These are phyloP conservation scores for Rhodotorula toruloides DNA, from an alignment of 768 basidiomycete species.

Conservation along the genomic window DNA sequence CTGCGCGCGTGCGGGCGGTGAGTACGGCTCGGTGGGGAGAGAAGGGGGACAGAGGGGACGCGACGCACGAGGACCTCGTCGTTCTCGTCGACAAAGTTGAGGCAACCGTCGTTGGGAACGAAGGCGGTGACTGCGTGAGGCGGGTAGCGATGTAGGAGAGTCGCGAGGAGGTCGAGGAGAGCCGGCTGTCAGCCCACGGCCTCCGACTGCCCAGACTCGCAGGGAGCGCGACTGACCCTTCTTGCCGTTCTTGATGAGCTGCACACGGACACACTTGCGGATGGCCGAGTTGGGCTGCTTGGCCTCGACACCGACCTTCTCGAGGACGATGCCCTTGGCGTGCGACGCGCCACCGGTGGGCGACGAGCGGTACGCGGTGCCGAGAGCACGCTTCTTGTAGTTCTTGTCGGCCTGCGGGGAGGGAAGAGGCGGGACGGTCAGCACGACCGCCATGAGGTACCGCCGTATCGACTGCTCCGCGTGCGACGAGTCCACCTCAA, in stretches of 20 bases:
- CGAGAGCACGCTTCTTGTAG: conserved; percentile 99
- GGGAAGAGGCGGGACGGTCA: conserved; percentile 5
- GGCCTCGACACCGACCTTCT: conserved; percentile 99
- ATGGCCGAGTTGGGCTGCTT: conserved; percentile 99
- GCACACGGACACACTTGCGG: conserved; percentile 99
- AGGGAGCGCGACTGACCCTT: conserved; percentile 52
- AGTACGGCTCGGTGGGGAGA: neutral
- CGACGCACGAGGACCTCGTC: conserved; percentile 52
- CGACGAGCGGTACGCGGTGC: conserved; percentile 99
- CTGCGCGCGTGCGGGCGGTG: conserved; percentile 47
- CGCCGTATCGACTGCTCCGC: too few species aligned
- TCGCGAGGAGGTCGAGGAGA: too few species aligned
- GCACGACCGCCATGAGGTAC: neutral
- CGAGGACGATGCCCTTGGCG: conserved; percentile 98
- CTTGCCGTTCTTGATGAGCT: conserved; percentile 99
- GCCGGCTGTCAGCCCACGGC: neutral
- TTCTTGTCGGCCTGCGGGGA: conserved; percentile 81
- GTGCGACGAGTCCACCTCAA: too few species aligned
- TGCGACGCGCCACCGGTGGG: conserved; percentile 99
- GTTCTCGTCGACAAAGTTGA: conserved; percentile 91
- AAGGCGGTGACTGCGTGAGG: conserved; percentile 74
- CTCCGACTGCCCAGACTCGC: neutral
- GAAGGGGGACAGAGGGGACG: neutral
- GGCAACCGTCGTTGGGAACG: conserved; percentile 90
- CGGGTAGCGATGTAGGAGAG: neutral